phyloP scores from a whole-genome alignment of 345 rosid genomes.

The Brassica rapa region DNA sequence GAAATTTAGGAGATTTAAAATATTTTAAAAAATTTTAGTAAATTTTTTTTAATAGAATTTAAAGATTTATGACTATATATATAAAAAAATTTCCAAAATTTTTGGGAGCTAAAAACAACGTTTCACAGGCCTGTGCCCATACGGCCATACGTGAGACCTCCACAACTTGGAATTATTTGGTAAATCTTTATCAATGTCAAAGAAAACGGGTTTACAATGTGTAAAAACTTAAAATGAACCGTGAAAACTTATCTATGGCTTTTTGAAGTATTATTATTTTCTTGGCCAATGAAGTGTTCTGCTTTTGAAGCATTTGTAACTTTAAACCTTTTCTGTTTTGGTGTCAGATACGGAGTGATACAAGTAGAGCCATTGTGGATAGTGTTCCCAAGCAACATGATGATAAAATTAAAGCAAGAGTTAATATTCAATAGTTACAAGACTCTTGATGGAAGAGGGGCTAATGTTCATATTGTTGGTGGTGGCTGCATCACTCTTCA shows the following conservation, averaged over 20 bases:
- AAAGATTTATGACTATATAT: no score
- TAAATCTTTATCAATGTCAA: conserved; percentile 33
- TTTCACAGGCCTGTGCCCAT: no score
- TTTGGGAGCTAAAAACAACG: no score
- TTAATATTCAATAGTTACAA: conserved; percentile 92
- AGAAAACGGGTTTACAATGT: conserved; percentile 32
- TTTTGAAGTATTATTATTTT: neutral
- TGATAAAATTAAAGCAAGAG: conserved; percentile 77
- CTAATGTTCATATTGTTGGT: conserved; percentile 84
- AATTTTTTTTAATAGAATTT: no score
- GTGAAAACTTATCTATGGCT: neutral
- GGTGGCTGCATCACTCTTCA: conserved; percentile 98
- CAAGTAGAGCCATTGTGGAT: conserved; percentile 91
- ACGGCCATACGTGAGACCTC: no score
- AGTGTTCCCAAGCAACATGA: conserved; percentile 87
- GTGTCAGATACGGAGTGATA: conserved; percentile 78
- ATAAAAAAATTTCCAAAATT: no score
- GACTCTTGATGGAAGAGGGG: conserved; percentile 95
- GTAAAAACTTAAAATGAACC: conserved; percentile 7
- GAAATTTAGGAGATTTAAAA: no score
- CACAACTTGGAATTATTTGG: conserved; percentile 11
- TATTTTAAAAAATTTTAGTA: no score
- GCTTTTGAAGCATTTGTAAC: neutral
- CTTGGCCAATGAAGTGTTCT: neutral
- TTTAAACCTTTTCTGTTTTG: neutral